Base-by-base conservation (phyloP, 2,329 filamentous ascomycete species). In the Aspergillus calidoustus region DNA sequence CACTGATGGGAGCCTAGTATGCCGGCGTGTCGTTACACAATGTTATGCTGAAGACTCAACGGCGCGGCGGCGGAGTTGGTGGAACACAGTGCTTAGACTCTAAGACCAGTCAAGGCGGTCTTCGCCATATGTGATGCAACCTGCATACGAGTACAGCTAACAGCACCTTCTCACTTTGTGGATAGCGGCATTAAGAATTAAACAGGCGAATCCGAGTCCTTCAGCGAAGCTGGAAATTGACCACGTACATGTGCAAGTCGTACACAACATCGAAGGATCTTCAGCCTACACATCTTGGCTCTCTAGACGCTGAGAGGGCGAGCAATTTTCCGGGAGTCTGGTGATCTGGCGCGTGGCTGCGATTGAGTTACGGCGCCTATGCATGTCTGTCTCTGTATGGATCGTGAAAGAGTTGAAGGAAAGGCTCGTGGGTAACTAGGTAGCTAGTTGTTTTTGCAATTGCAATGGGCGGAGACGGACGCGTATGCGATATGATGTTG, bases 321-420 rank as follows among this genome's bases (percentile, higher is more conserved):
- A 41, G 38, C 64, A 61, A 46, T 48, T 46, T 47, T 43, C 59
- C 54, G 51, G 34, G 46, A 59, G 64, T 66, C 64, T 60, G 64
- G 61, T 66, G 65, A 67, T 61, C 22, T 46, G 19, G 64, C 64
- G 54, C 64, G 65, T 66, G 64, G 65, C 54, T 65, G 13, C 34
- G 34, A 41, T 61, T 57, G 56, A 34, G 56, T 52, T 59, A 49
- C 19, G 38, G 19, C 11, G 34, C 34, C 13, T 43, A 41, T 41
- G 34, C 11, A 41, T 5, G 34, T 41, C 34, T 41, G 34, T 41
- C 34, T 41, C 34, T 41, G 13, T 13, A 31, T 34, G 49, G 49
- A n/a, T 51, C 8, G 19, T n/a, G 11, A 3, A 15, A 41, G 34
- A 41, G 34, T 41, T 13, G 25, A 28, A 28, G 9, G 34, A 41